Base-by-base conservation (phyloP, 306 rosid genomes). In the Parietaria judaica region DNA sequence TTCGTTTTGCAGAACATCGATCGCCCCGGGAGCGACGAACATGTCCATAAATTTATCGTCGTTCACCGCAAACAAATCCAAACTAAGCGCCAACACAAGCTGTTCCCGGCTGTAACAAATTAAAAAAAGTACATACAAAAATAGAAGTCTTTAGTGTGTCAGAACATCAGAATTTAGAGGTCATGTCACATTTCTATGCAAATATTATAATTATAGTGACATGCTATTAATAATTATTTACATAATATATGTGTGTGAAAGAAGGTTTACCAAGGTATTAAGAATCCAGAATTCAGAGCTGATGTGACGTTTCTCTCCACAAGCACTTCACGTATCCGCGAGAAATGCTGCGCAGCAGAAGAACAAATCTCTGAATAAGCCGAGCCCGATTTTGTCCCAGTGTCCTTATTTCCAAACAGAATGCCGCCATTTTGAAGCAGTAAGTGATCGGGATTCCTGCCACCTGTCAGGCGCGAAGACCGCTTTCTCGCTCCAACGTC, bases 11-110 rank as follows among this genome's bases (percentile, higher is more conserved):
- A 88, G 74, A 61, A 77, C 66, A 67, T 88, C 88, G 65, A 86
- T 76, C 45, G 98, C 95, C 7, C 92, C 90, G 1, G 98, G 98
- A 17, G 95, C 95, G 14, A 92, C 85, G 79, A 92, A 92, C 99
- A 88, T 88, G 75, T 86, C 95, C 95, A 83, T 84, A 80, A 88
- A 92, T 63, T 81, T 92, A 58, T 88, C 96, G 66, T 92, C 98
- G 36, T 84, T 88, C 68, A 86, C 94, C 7, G 95, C 98, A 74
- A 92, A 92, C 76, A 92, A 76, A 72, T 92, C 94, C 63, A 92
- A 74, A 15, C 86, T 89, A 4, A 91, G 83, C 72, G 96, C 90
- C 82, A 86, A 81, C 34, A 86, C 74, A 73, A 92, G 89, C 55
- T 78, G 73, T 56, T 88, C 90, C 11, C 96, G 90, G 74, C 96